A percentile compares a stretch with the other conserved stretches of the same genome.
Evolutionary conservation across 106 monocot species (phyloP).

Genomic region (Platanthera zijinensis): DNA sequence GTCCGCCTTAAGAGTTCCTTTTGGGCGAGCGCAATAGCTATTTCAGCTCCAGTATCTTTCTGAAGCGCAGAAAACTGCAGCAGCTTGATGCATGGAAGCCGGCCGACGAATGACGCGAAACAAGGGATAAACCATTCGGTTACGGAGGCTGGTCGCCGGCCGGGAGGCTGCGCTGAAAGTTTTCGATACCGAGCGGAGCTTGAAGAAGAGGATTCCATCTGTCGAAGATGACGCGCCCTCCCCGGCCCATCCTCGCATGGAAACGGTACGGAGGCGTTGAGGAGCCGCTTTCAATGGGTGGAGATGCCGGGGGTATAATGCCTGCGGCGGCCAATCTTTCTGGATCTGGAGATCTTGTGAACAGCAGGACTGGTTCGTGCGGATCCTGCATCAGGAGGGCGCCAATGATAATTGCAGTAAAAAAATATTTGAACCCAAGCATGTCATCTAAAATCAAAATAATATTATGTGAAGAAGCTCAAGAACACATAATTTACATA

Average conservation of each 20-base stretch:
- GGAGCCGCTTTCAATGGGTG: conserved; percentile 59
- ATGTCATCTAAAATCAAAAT: no score
- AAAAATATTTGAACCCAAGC: no score
- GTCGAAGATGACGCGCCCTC: conserved; percentile 92
- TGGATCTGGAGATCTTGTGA: conserved; percentile 62
- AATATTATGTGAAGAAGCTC: no score
- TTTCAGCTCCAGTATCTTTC: neutral
- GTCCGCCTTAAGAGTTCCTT: neutral
- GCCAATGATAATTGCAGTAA: no score
- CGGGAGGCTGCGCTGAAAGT: conserved; percentile 3
- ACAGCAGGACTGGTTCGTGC: conserved; percentile 61
- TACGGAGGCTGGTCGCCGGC: conserved; percentile 17
- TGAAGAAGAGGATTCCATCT: conserved; percentile 50
- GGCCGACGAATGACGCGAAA: neutral
- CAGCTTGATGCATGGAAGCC: neutral
- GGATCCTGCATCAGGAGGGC: conserved; percentile 44
- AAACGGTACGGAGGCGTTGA: conserved; percentile 40
- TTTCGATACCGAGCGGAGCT: conserved; percentile 19
- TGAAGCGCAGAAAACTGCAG: neutral
- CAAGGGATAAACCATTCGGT: conserved; percentile 39
- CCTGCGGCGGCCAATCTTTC: conserved; percentile 59
- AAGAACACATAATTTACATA: no score
- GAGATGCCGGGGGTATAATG: conserved; percentile 48
- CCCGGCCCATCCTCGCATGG: conserved; percentile 80
- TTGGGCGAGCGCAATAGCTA: neutral